These are phyloP conservation scores for Colletotrichum scovillei DNA, from an alignment of 2,329 filamentous ascomycete species.

Conservation along the genomic window DNA sequence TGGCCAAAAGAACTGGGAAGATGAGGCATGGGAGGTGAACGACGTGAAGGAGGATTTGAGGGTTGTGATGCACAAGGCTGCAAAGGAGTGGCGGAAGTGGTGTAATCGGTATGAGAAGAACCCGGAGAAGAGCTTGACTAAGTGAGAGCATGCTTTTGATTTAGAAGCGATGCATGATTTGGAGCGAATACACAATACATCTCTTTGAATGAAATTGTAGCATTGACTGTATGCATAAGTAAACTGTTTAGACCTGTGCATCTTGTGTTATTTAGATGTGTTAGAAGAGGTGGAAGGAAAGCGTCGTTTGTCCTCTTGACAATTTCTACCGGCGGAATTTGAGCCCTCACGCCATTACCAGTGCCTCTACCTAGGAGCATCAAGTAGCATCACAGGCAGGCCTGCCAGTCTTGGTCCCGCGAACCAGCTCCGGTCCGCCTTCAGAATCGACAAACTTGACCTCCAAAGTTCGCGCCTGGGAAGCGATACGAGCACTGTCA, in stretches of 20 bases:
- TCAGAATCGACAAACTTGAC: neutral
- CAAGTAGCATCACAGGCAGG: too few species aligned
- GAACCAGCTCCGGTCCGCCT: neutral
- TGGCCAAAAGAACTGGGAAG: constrained; percentile 31
- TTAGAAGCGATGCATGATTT: neutral
- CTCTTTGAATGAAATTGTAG: too few species aligned
- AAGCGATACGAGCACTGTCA: neutral
- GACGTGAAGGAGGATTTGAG: constrained; percentile 30
- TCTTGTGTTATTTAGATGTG: too few species aligned
- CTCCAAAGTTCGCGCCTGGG: neutral
- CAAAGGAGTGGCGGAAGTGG: constrained; percentile 33
- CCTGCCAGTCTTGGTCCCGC: accelerated
- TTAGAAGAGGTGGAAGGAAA: too few species aligned
- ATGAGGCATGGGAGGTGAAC: constrained; percentile 29
- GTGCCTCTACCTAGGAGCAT: accelerated
- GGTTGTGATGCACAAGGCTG: constrained; percentile 30
- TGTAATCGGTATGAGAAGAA: constrained; percentile 29
- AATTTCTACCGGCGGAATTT: accelerated
- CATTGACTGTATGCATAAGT: too few species aligned
- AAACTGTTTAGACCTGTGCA: too few species aligned
- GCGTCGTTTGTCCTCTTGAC: too few species aligned
- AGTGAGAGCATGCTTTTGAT: constrained; percentile 1
- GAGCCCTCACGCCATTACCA: too few species aligned
- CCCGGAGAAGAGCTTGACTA: constrained; percentile 28
- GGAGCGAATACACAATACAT: neutral